Conservation (phyloP, 345 rosid genomes). For the Gossypium anomalum region DNA sequence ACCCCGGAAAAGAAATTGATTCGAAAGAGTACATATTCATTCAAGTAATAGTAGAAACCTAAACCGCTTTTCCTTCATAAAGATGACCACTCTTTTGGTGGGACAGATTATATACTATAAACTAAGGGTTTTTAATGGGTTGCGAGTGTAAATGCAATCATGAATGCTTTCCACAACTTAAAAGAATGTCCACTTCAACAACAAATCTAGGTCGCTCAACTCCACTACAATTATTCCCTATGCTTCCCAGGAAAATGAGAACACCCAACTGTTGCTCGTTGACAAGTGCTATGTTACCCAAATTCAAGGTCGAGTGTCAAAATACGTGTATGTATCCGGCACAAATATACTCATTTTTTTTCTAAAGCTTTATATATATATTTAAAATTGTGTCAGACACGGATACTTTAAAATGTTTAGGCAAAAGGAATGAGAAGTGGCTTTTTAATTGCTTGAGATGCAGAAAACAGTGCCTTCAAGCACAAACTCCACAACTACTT, state of each 20-base stretch:
- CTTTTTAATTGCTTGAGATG: not conserved
- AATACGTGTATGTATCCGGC: no score
- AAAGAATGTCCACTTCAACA: not conserved
- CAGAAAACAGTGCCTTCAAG: not conserved
- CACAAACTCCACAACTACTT: not conserved
- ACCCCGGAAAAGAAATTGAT: not conserved
- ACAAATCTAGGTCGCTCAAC: not conserved
- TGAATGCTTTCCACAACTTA: not conserved
- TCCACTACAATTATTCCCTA: not conserved
- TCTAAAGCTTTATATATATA: no score
- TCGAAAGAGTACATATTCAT: not conserved
- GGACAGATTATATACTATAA: not conserved
- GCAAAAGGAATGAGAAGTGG: not conserved
- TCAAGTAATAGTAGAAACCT: not conserved
- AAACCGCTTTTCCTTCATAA: not conserved
- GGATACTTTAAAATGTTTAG: not conserved
- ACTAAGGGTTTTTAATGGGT: not conserved
- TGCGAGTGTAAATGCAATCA: not conserved
- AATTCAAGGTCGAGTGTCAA: no score
- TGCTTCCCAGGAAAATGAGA: not conserved
- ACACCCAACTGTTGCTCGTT: not conserved
- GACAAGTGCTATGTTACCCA: not conserved
- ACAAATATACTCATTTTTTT: no score
- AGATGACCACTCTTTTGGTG: slow-evolving; percentile 1
- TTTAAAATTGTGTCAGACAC: no score